These are phyloP conservation scores for Hirsutella rhossiliensis DNA, from an alignment of 2,329 filamentous ascomycete genomes.

Conservation along the genomic window DNA sequence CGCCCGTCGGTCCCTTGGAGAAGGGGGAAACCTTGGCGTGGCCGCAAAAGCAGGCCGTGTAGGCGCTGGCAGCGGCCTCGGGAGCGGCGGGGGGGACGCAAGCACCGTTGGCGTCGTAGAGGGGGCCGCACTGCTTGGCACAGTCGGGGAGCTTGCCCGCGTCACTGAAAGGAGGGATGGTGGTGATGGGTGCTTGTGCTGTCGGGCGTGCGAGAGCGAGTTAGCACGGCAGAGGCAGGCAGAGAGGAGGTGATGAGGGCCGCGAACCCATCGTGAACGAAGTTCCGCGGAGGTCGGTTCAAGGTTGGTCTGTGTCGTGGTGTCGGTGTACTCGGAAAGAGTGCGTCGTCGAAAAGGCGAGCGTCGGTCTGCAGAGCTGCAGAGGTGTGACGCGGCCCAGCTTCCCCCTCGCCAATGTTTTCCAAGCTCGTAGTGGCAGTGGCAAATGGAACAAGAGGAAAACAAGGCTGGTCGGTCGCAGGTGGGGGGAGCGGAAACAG, in stretches of 20 bases:
- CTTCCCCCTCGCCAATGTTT: too few relatives aligned
- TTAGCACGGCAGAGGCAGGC: neutral
- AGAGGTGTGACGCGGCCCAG: too few relatives aligned
- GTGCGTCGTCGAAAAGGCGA: too few relatives aligned
- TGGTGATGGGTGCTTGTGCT: constrained; percentile 23
- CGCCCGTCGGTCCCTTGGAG: constrained; percentile 38
- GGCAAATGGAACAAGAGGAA: too few relatives aligned
- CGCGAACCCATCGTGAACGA: neutral
- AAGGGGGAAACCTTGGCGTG: constrained; percentile 47
- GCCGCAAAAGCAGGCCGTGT: constrained; percentile 63
- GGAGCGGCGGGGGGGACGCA: constrained; percentile 51
- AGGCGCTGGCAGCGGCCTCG: constrained; percentile 36
- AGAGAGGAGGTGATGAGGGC: neutral
- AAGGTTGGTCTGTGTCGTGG: too few relatives aligned
- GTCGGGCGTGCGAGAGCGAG: neutral
- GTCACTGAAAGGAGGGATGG: constrained; percentile 41
- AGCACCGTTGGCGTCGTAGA: constrained; percentile 58
- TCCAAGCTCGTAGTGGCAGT: too few relatives aligned
- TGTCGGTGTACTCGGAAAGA: too few relatives aligned
- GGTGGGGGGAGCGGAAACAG: too few relatives aligned
- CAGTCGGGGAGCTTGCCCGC: constrained; percentile 43
- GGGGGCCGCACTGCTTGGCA: constrained; percentile 42
- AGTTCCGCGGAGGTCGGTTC: too few relatives aligned
- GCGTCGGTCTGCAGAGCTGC: too few relatives aligned
- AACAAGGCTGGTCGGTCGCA: too few relatives aligned